Evolutionary conservation across 176 grass and related monocot species (phyloP).

Genomic region (Canna indica): DNA sequence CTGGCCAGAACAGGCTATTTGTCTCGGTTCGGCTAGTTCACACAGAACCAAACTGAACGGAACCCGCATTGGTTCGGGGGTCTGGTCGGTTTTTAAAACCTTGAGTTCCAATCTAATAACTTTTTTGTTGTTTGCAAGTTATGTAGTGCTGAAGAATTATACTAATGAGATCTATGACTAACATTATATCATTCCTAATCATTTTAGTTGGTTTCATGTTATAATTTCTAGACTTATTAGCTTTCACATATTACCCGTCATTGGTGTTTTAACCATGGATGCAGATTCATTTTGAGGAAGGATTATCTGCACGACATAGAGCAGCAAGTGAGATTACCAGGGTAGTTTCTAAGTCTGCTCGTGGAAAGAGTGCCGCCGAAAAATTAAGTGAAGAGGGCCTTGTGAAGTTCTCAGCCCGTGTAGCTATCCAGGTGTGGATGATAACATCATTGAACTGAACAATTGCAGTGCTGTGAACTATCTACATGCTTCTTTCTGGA

Average conservation of each 20-base stretch:
- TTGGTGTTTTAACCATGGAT: conserved; percentile 21
- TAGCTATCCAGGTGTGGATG: conserved; percentile 64
- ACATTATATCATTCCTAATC: not conserved
- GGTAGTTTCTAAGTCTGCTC: conserved; percentile 52
- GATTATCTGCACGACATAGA: conserved; percentile 61
- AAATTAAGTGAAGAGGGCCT: conserved; percentile 79
- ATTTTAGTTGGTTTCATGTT: not conserved
- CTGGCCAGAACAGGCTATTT: too few species aligned
- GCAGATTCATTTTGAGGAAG: conserved; percentile 95
- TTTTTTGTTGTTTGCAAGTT: too few species aligned
- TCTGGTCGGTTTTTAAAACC: too few species aligned
- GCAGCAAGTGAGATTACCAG: conserved; percentile 49
- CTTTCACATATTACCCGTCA: not conserved
- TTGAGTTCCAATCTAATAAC: too few species aligned
- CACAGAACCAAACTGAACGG: too few species aligned
- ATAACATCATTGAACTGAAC: not conserved
- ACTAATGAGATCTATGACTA: not conserved
- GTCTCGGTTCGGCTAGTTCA: too few species aligned
- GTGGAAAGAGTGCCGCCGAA: conserved; percentile 68
- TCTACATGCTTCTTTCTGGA: not conserved
- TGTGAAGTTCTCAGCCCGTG: conserved; percentile 79
- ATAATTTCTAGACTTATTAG: not conserved
- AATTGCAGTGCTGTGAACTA: not conserved
- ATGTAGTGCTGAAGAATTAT: too few species aligned
- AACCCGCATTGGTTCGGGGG: too few species aligned